Evolutionary conservation across 129 eudicot species (phyloP), one percentile per base, ranked within the genome.

Genomic region (Helichrysum umbraculigerum): DNA sequence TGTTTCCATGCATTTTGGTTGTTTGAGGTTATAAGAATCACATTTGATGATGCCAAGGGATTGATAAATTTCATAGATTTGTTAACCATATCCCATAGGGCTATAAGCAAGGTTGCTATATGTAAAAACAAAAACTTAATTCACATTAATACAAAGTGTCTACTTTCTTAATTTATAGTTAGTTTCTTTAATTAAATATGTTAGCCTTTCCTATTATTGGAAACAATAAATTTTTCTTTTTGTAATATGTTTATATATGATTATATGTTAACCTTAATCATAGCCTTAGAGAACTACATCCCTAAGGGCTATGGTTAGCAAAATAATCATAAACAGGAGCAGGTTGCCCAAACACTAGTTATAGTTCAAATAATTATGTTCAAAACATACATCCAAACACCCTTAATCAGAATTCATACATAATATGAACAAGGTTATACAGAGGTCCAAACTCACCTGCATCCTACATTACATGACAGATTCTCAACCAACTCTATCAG

Each of bases 401-500:
- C 69, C 51, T 41, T 65, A 60, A 61, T 42, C 78, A 61, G 58
- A 63, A 29, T 8, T 47, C 79, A 62, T 22, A 57, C 47, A 41
- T 29, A 52, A n/a, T 15, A 4, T n/a, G 30, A 25, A 51, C 42
- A 41, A 42, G 17, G 67, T 21, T 20, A 41, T 21, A 20, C 14
- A 25, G 29, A 61, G n/a, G 7, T 17, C 77, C 44, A 61, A 41
- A 61, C 32, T 61, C 52, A 21, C 70, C 25, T 28, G 33, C 79
- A 75, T 63, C 66, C 47, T 63, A 44, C 32, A 78, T 60, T 59
- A 42, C 71, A 70, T 42, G 19, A 78, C 41, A 61, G 20, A 22
- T n/a, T 73, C 57, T 66, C 70, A 64, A 59, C 29, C 61, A 66
- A 56, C 17, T 37, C 32, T 33, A 19, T 30, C 42, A 1, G 0